These are phyloP conservation scores for Torulaspora indica DNA, from an alignment of 805 yeast species.

Conservation along the genomic window DNA sequence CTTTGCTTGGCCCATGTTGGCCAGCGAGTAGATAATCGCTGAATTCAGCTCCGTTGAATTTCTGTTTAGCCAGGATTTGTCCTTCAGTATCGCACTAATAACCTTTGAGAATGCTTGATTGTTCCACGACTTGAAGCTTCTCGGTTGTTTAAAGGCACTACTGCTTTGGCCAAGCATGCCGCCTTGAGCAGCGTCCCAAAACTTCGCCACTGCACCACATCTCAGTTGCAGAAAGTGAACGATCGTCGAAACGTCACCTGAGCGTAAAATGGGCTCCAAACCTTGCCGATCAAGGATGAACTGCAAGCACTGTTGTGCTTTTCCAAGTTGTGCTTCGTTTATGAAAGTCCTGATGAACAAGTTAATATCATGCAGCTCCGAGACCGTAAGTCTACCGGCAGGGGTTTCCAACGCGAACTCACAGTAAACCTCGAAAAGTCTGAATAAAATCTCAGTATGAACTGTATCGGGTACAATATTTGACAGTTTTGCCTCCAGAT, in stretches of 20 bases:
- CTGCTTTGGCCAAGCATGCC: constrained; percentile 9
- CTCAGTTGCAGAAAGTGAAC: constrained; percentile 23
- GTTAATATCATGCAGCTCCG: constrained; percentile 20
- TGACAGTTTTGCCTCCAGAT: constrained; percentile 8
- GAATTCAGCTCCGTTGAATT: constrained; percentile 19
- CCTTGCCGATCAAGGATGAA: constrained; percentile 16
- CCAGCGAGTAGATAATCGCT: constrained; percentile 26
- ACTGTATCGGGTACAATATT: constrained; percentile 14
- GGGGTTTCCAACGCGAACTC: constrained; percentile 3
- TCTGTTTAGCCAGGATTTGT: constrained; percentile 10
- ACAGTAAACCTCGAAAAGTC: constrained; percentile 15
- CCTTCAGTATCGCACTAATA: constrained; percentile 12
- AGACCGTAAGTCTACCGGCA: constrained; percentile 8
- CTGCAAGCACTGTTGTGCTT: constrained; percentile 23
- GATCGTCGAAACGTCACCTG: constrained; percentile 18
- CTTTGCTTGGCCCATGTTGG: constrained; percentile 19
- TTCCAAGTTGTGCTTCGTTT: constrained; percentile 20
- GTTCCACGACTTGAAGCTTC: constrained; percentile 16
- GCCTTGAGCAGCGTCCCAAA: constrained; percentile 17
- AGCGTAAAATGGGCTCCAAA: constrained; percentile 7
- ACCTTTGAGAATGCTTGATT: constrained; percentile 14
- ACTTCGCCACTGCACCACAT: constrained; percentile 28
- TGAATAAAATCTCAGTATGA: constrained; percentile 15
- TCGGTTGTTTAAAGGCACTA: constrained; percentile 2
- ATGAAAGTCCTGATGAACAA: constrained; percentile 17